Conservation (phyloP, 2,329 filamentous ascomycete genomes). For the Sarocladium brachiariae region DNA sequence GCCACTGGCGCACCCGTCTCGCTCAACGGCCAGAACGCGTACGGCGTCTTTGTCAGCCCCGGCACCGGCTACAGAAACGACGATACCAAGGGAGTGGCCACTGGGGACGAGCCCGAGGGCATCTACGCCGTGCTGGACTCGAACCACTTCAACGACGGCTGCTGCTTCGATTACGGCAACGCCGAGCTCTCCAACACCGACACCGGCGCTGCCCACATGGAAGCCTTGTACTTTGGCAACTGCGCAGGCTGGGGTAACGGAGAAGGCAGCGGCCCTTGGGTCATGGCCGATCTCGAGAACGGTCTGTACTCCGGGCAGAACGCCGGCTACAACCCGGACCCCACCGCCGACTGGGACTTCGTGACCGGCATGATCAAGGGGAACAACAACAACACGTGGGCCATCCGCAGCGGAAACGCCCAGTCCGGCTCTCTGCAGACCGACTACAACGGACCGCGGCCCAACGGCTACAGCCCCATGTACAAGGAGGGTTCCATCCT, state of each 20-base stretch:
- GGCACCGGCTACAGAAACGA: slow-evolving; percentile 59
- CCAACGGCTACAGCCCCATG: slow-evolving; percentile 56
- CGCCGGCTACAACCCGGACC: slow-evolving; percentile 42
- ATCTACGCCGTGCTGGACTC: slow-evolving; percentile 56
- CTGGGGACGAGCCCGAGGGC: slow-evolving; percentile 47
- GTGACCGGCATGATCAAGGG: slow-evolving; percentile 53
- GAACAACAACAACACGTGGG: slow-evolving; percentile 43
- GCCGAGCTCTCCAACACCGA: slow-evolving; percentile 45
- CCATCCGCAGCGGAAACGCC: slow-evolving; percentile 51
- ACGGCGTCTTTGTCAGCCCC: slow-evolving; percentile 56
- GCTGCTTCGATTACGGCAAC: slow-evolving; percentile 54
- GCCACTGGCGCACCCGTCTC: slow-evolving; percentile 56
- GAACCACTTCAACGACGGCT: slow-evolving; percentile 49
- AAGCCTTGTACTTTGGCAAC: slow-evolving; percentile 59
- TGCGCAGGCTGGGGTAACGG: slow-evolving; percentile 49
- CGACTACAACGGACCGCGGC: slow-evolving; percentile 51
- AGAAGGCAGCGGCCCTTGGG: slow-evolving; percentile 53
- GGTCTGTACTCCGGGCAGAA: slow-evolving; percentile 52
- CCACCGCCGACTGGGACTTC: slow-evolving; percentile 48
- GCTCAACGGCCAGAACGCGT: slow-evolving; percentile 53
- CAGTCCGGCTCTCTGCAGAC: slow-evolving; percentile 49
- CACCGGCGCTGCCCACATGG: slow-evolving; percentile 60
- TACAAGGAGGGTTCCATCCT: slow-evolving; percentile 58
- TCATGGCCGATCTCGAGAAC: slow-evolving; percentile 65
- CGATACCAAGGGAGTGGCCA: slow-evolving; percentile 42